Evolutionary conservation across 768 basidiomycete genomes (phyloP).

Genomic region (Cubamyces lactineus): DNA sequence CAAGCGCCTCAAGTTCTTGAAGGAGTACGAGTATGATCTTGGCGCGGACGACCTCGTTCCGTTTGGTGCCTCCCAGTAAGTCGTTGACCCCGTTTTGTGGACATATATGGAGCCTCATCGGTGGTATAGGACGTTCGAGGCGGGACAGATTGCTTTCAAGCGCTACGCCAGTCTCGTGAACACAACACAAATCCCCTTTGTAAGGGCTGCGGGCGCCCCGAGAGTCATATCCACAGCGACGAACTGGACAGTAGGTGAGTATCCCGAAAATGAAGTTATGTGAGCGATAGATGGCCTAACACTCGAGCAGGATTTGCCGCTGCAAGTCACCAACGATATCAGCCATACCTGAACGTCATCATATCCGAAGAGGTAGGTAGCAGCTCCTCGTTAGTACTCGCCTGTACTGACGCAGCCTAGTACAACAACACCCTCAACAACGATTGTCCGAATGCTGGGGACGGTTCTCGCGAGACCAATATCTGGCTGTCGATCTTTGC

Average conservation of each 20-base stretch:
- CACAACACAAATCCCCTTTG: slow-evolving; percentile 51
- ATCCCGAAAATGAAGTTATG: not conserved
- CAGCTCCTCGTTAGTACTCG: no score
- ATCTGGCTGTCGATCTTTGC: slow-evolving; percentile 63
- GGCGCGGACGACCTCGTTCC: slow-evolving; percentile 63
- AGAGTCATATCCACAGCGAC: slow-evolving; percentile 69
- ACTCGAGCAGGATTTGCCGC: slow-evolving; percentile 55
- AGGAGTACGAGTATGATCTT: slow-evolving; percentile 59
- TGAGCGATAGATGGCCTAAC: not conserved
- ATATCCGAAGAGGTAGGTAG: slow-evolving; percentile 55
- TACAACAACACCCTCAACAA: slow-evolving; percentile 72
- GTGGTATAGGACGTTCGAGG: slow-evolving; percentile 46
- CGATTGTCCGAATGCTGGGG: slow-evolving; percentile 52
- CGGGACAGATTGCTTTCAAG: slow-evolving; percentile 54
- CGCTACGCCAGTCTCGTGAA: slow-evolving; percentile 58
- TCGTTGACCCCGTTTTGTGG: not conserved
- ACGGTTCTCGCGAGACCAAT: slow-evolving; percentile 47
- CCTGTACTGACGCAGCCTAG: slow-evolving; percentile 5
- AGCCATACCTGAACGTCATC: slow-evolving; percentile 57
- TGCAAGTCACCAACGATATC: slow-evolving; percentile 50
- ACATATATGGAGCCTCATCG: not conserved
- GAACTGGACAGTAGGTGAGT: slow-evolving; percentile 69
- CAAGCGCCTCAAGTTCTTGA: slow-evolving; percentile 57
- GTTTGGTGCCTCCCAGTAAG: slow-evolving; percentile 68
- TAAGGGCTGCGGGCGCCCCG: slow-evolving; percentile 51